phyloP scores from a whole-genome alignment of 208 protist species.

The Trypanosoma rangeli region DNA sequence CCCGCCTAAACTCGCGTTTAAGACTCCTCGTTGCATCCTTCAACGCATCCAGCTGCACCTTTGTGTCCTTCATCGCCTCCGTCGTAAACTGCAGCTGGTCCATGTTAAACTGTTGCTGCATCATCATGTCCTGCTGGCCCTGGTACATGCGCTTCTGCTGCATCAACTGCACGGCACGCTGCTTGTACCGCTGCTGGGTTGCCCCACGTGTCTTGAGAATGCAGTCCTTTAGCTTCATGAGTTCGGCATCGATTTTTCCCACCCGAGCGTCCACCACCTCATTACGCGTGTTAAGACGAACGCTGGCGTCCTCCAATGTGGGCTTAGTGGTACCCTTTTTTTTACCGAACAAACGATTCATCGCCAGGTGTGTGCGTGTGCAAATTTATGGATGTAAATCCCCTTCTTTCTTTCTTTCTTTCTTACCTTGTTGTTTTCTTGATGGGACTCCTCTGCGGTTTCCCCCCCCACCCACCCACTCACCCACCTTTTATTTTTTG shows the following conservation, averaged over 20 bases:
- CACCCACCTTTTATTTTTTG: background rate
- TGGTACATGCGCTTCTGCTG: constrained; percentile 94
- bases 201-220: constrained; percentile 72
- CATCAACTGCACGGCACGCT: constrained; percentile 88
- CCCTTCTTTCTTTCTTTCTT: background rate
- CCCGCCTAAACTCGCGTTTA: constrained; percentile 84
- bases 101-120: constrained; percentile 93
- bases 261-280: constrained; percentile 83
- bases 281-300: constrained; percentile 61
- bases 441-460: too few relatives aligned
- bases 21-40: constrained; percentile 87
- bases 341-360: constrained; percentile 92
- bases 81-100: constrained; percentile 92
- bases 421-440: background rate
- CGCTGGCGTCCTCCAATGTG: constrained; percentile 84
- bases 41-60: constrained; percentile 87
- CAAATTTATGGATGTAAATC: background rate
- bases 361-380: constrained; percentile 20
- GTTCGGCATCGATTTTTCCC: constrained; percentile 86
- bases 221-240: constrained; percentile 76
- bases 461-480: background rate
- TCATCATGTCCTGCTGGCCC: constrained; percentile 87
- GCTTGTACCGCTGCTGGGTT: constrained; percentile 87
- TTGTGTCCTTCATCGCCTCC: constrained; percentile 91
- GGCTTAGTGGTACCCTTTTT: constrained; percentile 63